These are phyloP conservation scores for Rubus parviflorus DNA, from an alignment of 306 rosid genomes.

Conservation along the genomic window DNA sequence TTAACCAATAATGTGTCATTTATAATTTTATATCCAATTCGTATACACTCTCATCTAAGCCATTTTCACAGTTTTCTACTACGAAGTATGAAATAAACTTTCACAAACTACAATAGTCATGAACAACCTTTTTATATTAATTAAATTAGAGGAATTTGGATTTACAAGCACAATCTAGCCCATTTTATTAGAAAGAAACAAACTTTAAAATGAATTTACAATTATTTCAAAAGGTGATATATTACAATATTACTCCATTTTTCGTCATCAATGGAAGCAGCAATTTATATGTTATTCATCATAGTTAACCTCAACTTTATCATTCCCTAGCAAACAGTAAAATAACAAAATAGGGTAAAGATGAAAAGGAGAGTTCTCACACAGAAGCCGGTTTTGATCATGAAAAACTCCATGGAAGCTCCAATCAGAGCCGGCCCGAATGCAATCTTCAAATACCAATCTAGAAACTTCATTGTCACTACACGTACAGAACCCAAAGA, in stretches of 20 bases:
- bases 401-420: slow-evolving; percentile 90
- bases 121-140: neutral
- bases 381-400: slow-evolving; percentile 95
- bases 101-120: neutral
- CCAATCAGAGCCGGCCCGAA: slow-evolving; percentile 70
- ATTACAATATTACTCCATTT: neutral
- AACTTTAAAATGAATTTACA: neutral
- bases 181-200: neutral
- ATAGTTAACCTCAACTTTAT: neutral
- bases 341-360: neutral
- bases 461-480: slow-evolving; percentile 69
- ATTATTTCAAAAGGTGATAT: neutral
- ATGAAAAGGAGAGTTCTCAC: slow-evolving; percentile 57
- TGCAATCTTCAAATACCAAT: slow-evolving; percentile 90
- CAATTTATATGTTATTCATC: neutral
- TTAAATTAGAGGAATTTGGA: neutral
- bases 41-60: neutral
- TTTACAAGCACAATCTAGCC: neutral
- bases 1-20: neutral
- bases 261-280: neutral
- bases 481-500: neutral
- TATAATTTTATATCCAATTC: neutral
- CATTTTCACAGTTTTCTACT: neutral
- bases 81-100: neutral
- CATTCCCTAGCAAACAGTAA: neutral